Conservation (phyloP, 345 rosid species). For the Corymbia maculata region DNA sequence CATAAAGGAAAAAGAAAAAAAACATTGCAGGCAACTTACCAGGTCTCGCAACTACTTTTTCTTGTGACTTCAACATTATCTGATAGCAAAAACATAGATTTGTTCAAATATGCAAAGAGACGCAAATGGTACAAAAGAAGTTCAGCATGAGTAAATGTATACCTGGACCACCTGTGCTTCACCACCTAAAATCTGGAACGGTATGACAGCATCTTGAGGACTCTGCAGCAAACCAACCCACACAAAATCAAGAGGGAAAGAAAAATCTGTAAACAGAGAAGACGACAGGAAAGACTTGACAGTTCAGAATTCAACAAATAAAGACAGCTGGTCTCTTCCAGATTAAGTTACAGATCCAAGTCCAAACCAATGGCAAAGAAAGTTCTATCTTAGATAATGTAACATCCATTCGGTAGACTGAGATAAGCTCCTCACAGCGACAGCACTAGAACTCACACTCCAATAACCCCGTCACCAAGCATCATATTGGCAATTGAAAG, state of each 20-base stretch:
- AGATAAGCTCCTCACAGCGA: neutral
- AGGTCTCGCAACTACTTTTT: slow-evolving; percentile 74
- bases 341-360: neutral
- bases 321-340: neutral
- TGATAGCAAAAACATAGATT: slow-evolving; percentile 11
- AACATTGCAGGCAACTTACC: slow-evolving; percentile 30
- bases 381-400: neutral
- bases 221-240: slow-evolving; percentile 36
- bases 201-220: slow-evolving; percentile 71
- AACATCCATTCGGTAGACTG: neutral
- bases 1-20: neutral
- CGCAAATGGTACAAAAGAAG: neutral
- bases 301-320: neutral
- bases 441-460: neutral
- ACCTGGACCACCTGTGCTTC: slow-evolving; percentile 99
- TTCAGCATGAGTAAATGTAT: neutral
- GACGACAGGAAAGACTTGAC: neutral
- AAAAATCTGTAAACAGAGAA: neutral
- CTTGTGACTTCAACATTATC: slow-evolving; percentile 95
- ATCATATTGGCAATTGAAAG: neutral
- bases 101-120: neutral
- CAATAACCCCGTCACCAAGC: neutral
- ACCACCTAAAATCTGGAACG: slow-evolving; percentile 97
- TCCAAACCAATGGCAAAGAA: neutral
- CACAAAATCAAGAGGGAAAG: neutral